Conservation (phyloP, 148 eudicot species). For the Dysphania ambrosioides region DNA sequence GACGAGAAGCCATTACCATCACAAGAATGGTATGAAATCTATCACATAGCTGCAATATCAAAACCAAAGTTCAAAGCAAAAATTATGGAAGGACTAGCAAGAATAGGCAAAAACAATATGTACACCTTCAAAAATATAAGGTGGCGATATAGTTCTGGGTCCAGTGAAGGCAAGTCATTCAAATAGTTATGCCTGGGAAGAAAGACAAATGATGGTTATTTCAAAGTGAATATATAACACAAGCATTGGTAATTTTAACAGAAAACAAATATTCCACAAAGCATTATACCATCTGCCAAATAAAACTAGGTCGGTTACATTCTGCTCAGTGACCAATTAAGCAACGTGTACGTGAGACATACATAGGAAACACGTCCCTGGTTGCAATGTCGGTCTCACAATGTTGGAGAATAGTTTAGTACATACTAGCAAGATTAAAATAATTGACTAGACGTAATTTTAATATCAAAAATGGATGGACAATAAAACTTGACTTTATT, state of each 20-base stretch:
- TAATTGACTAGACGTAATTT: background rate
- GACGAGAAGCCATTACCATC: constrained; percentile 1
- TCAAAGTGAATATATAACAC: background rate
- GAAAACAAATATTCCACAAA: background rate
- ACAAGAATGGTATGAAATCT: background rate
- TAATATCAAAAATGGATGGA: background rate
- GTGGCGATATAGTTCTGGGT: constrained; percentile 94
- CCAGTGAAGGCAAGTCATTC: constrained; percentile 93
- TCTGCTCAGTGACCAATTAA: background rate
- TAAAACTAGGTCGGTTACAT: background rate
- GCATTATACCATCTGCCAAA: background rate
- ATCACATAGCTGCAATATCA: constrained; percentile 2
- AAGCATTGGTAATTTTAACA: background rate
- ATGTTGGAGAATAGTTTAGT: background rate
- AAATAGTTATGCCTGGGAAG: constrained; percentile 74
- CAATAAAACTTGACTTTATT: background rate
- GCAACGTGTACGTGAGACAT: background rate
- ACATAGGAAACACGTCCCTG: background rate
- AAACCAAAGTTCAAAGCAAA: background rate
- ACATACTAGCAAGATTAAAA: background rate
- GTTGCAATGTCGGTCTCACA: background rate
- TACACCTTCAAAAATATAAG: constrained; percentile 85
- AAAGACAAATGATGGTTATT: background rate
- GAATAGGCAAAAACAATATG: constrained; percentile 5
- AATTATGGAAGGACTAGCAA: background rate